Conservation (phyloP, 345 rosid species). For the Cardamine chenopodiifolia region DNA sequence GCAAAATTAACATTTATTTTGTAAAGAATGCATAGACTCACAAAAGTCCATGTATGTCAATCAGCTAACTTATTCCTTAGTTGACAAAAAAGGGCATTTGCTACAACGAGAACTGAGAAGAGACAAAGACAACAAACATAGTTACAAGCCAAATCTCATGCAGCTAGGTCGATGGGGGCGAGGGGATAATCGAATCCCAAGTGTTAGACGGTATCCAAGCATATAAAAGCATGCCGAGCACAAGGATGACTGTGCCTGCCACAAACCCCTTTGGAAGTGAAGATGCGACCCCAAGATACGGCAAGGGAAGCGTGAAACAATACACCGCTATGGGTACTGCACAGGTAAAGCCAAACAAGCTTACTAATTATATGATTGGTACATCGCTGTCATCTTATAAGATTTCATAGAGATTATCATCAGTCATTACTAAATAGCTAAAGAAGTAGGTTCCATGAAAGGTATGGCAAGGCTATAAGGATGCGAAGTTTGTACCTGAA, state of each 20-base stretch:
- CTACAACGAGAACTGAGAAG: background rate
- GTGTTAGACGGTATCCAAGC: slow-evolving; percentile 64
- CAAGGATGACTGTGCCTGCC: slow-evolving; percentile 75
- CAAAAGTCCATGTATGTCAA: background rate
- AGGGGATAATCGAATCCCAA: slow-evolving; percentile 22
- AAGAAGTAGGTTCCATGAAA: background rate
- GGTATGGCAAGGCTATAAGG: background rate
- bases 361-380: background rate
- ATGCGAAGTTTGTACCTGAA: slow-evolving; percentile 59
- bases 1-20: background rate
- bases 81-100: slow-evolving; percentile 2
- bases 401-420: background rate
- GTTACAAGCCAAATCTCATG: slow-evolving; percentile 17
- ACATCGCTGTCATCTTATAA: background rate
- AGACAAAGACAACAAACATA: background rate
- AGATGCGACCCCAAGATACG: slow-evolving; percentile 82
- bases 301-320: slow-evolving; percentile 83
- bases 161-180: slow-evolving; percentile 36
- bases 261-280: slow-evolving; percentile 84
- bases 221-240: slow-evolving; percentile 74
- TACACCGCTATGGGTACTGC: slow-evolving; percentile 90
- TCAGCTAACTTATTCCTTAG: slow-evolving; percentile 1
- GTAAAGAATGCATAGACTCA: slow-evolving; percentile 4
- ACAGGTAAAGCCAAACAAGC: background rate
- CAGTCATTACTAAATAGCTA: background rate